These are phyloP conservation scores for Laburnicola sp. DNA, from an alignment of 2,329 filamentous ascomycete genomes.

Conservation along the genomic window DNA sequence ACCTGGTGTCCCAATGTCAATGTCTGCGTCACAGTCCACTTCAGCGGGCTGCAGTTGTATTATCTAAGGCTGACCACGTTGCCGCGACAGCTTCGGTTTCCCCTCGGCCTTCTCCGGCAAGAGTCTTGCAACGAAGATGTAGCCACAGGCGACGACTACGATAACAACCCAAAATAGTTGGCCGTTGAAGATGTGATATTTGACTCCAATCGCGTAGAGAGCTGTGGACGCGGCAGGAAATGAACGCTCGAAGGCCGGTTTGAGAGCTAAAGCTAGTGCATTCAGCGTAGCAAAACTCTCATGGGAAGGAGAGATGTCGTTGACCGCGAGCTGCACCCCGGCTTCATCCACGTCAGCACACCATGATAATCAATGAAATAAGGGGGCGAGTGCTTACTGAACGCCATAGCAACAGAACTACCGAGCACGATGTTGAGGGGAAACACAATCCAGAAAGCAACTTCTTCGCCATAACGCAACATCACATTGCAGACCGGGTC, in stretches of 20 bases:
- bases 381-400: slow-evolving; percentile 52
- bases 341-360: slow-evolving; percentile 40
- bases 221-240: slow-evolving; percentile 66
- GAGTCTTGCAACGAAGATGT: slow-evolving; percentile 5
- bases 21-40: too few species aligned
- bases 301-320: slow-evolving; percentile 70
- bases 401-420: slow-evolving; percentile 67
- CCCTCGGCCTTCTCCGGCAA: slow-evolving; percentile 20
- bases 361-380: neutral
- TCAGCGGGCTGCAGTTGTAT: too few species aligned
- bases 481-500: slow-evolving; percentile 61
- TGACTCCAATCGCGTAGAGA: slow-evolving; percentile 69
- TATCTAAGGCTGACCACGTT: too few species aligned
- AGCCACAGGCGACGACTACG: slow-evolving; percentile 30
- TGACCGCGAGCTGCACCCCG: slow-evolving; percentile 71
- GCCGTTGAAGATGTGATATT: slow-evolving; percentile 63
- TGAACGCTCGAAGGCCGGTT: slow-evolving; percentile 66
- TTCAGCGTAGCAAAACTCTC: slow-evolving; percentile 71
- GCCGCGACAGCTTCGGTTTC: neutral
- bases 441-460: slow-evolving; percentile 61
- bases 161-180: slow-evolving; percentile 68
- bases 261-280: slow-evolving; percentile 65
- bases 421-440: slow-evolving; percentile 57
- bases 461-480: slow-evolving; percentile 51
- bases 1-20: too few species aligned